These are phyloP conservation scores for Aspergillus hiratsukae DNA, from an alignment of 2,329 filamentous ascomycete genomes.

Conservation along the genomic window DNA sequence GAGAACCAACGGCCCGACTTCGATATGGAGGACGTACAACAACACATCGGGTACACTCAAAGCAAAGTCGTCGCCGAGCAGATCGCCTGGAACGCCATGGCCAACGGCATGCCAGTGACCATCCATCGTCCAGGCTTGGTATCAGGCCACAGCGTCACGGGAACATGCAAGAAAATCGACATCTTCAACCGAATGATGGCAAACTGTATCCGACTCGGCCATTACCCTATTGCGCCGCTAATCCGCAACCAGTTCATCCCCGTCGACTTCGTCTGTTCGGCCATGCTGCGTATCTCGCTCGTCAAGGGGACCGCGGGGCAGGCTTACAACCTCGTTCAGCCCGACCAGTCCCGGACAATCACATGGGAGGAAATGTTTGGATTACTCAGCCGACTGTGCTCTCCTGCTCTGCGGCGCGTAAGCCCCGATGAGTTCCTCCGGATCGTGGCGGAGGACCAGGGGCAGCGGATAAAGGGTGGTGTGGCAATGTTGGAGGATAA, in stretches of 20 bases:
- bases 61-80: conserved; percentile 20
- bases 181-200: conserved; percentile 14
- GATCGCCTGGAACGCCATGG: conserved; percentile 14
- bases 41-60: conserved; percentile 14
- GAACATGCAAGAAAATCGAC: conserved; percentile 14
- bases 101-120: conserved; percentile 13
- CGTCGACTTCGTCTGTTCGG: conserved; percentile 14
- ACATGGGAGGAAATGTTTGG: too few species aligned
- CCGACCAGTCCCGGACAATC: not conserved
- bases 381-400: too few species aligned
- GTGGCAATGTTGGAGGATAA: not conserved
- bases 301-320: conserved; percentile 8
- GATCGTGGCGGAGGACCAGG: too few species aligned
- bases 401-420: too few species aligned
- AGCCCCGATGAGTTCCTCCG: too few species aligned
- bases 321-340: conserved; percentile 15
- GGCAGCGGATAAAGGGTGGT: too few species aligned
- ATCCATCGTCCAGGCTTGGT: conserved; percentile 18
- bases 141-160: conserved; percentile 13
- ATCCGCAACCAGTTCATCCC: conserved; percentile 13
- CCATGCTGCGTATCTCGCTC: conserved; percentile 10
- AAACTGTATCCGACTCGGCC: conserved; percentile 11
- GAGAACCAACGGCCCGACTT: conserved; percentile 8
- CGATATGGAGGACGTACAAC: not conserved
- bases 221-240: conserved; percentile 8